Evolutionary conservation across 2,329 filamentous ascomycete species (phyloP), one percentile per base, ranked within the genome.

Genomic region (Peltaster fructicola): DNA sequence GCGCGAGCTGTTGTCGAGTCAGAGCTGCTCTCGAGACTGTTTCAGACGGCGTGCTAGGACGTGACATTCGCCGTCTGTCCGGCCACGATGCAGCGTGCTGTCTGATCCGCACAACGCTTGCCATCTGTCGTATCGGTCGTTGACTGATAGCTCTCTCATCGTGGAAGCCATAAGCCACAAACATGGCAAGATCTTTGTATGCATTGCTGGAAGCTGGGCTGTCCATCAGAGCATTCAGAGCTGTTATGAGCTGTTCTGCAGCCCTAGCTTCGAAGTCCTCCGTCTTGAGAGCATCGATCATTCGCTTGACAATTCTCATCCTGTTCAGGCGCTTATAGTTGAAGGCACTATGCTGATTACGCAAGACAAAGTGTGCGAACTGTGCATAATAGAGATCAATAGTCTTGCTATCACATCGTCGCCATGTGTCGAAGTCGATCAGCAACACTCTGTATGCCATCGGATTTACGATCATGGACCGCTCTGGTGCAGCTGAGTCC

Each of bases 381-480:
- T 98, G 88, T 32, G 73, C 72, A 52, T 93, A 95, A 51, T 95
- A 98, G 13, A 93, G 59, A 39, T 77, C 73, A 43, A 93, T 81
- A 0, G 84, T 79, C 10, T 72, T 63, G 4, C 69, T 47, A 16
- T 78, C 73, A 12, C 77, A 78, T 50, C 70, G 73, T 35, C 85
- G 69, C 88, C 88, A 98, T 11, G 85, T 76, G 41, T 93, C 85
- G 36, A 90, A 69, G 50, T 98, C 88, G 26, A 95, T 79, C 14
- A 98, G 62, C 10, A 98, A 60, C 16, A 92, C 74, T 22, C 88
- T 73, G 51, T 95, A 98, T 4, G 85, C 88, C 33, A 98, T 63
- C 0, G 88, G 85, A 40, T 98, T 98, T 38, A 91, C 78, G 45
- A 98, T 90, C 40, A 93, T 79, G 1, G 85, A 93, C 30, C 85